phyloP scores from a whole-genome alignment of 352 stramenopile species.

The Peronospora farinosa region DNA sequence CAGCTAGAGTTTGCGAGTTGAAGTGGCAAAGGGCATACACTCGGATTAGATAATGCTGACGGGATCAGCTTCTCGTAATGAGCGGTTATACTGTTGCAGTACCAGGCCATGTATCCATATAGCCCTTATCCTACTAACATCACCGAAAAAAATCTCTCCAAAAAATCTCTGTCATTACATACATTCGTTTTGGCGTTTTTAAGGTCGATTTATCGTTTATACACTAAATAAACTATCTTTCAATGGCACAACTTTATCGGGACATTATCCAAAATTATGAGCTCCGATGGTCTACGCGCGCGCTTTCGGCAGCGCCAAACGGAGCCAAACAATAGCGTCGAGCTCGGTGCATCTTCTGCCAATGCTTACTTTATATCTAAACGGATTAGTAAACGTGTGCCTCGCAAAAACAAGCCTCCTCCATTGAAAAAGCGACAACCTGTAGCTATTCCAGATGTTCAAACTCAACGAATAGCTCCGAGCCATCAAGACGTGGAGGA shows the following conservation, averaged over 20 bases:
- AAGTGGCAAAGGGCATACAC: no score
- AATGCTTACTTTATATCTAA: constrained; percentile 42
- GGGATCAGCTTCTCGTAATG: no score
- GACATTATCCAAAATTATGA: constrained; percentile 8
- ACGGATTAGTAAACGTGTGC: constrained; percentile 17
- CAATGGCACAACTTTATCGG: constrained; percentile 1
- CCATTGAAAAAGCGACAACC: constrained; percentile 17
- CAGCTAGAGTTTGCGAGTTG: no score
- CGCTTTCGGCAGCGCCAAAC: constrained; percentile 16
- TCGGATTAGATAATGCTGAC: no score
- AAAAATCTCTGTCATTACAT: no score
- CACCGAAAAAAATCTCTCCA: no score
- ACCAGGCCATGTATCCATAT: no score
- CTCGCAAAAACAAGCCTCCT: constrained; percentile 20
- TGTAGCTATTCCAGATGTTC: neutral
- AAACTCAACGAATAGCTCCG: neutral
- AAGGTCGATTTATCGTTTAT: no score
- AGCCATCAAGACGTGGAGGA: neutral
- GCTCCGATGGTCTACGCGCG: constrained; percentile 15
- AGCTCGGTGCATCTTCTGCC: constrained; percentile 27
- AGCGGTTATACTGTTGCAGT: no score
- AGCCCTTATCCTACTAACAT: no score
- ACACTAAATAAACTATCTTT: neutral
- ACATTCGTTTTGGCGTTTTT: no score
- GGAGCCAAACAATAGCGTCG: constrained; percentile 11